These are phyloP conservation scores for Penicillium goetzii DNA, from an alignment of 495 filamentous ascomycete genomes.

Conservation along the genomic window DNA sequence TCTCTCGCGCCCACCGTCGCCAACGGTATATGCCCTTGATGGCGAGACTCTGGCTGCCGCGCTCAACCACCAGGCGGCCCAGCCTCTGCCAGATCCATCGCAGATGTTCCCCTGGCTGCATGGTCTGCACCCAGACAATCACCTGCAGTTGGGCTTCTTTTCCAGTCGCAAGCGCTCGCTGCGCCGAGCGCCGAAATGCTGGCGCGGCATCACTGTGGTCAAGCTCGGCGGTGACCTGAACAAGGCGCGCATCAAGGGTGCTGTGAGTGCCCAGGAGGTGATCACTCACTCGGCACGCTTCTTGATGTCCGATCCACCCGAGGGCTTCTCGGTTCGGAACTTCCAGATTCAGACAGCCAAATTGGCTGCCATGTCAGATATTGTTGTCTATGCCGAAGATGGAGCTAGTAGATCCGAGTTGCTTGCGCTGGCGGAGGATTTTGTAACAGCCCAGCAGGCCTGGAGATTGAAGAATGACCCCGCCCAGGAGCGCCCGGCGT, in stretches of 20 bases:
- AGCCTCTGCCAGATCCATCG: slow-evolving; percentile 79
- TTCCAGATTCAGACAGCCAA: slow-evolving; percentile 97
- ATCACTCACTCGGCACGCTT: slow-evolving; percentile 54
- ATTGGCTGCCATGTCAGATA: slow-evolving; percentile 83
- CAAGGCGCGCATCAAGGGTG: slow-evolving; percentile 79
- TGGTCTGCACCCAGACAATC: slow-evolving; percentile 87
- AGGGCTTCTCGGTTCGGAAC: slow-evolving; percentile 86
- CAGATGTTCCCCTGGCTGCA: slow-evolving; percentile 97
- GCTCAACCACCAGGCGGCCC: slow-evolving; percentile 70
- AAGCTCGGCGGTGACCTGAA: slow-evolving; percentile 84
- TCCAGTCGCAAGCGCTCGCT: slow-evolving; percentile 70
- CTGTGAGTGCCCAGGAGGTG: slow-evolving; percentile 78
- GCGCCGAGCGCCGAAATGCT: slow-evolving; percentile 74
- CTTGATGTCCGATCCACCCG: slow-evolving; percentile 72
- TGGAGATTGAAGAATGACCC: slow-evolving; percentile 69
- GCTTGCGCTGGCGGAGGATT: slow-evolving; percentile 66
- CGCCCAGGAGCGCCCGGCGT: slow-evolving; percentile 60
- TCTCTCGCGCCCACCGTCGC: slow-evolving; percentile 54
- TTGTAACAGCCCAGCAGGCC: slow-evolving; percentile 73
- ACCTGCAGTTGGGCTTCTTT: slow-evolving; percentile 88
- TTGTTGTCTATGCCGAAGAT: slow-evolving; percentile 86
- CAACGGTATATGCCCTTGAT: slow-evolving; percentile 72
- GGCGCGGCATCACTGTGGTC: slow-evolving; percentile 81
- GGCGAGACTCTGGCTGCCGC: slow-evolving; percentile 69
- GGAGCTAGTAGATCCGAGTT: slow-evolving; percentile 56